These are phyloP conservation scores for Astrephomene gubernaculifera DNA, from an alignment of 139 green algal genomes.

Conservation along the genomic window DNA sequence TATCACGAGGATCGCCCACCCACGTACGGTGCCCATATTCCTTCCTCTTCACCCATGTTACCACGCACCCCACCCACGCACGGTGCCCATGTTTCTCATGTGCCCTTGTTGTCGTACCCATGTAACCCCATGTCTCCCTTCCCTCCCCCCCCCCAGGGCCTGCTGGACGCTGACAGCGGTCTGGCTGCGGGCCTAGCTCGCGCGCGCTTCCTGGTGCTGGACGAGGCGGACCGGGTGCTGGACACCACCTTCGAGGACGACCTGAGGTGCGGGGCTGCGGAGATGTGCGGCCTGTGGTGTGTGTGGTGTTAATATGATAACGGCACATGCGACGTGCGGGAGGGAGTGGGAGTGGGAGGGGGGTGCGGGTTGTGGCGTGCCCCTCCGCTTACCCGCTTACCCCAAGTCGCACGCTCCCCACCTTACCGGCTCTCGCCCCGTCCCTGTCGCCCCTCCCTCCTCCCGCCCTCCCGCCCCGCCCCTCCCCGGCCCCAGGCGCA, in stretches of 20 bases:
- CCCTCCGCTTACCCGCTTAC: not conserved
- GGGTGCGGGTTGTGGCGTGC: not conserved
- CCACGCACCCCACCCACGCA: no score
- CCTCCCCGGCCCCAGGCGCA: not conserved
- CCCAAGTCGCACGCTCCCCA: not conserved
- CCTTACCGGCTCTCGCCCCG: not conserved
- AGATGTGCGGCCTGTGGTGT: not conserved
- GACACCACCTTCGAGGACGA: conserved; percentile 88
- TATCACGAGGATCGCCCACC: no score
- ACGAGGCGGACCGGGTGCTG: conserved; percentile 96
- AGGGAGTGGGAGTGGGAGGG: no score
- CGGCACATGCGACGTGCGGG: no score
- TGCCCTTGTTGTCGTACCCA: no score
- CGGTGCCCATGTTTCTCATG: no score
- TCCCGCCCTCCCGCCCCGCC: not conserved
- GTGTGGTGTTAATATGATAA: no score
- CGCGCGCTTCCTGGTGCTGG: conserved; percentile 88
- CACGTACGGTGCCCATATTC: no score
- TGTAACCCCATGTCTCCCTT: no score
- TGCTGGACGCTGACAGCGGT: conserved; percentile 62
- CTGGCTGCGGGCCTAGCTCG: conserved; percentile 58
- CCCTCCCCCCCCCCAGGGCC: conserved; percentile 45
- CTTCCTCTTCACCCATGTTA: no score
- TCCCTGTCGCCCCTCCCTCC: not conserved
- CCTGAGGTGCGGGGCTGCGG: conserved; percentile 48